Evolutionary conservation across 495 filamentous ascomycete species (phyloP).

Genomic region (Rostrohypoxylon terebratum): DNA sequence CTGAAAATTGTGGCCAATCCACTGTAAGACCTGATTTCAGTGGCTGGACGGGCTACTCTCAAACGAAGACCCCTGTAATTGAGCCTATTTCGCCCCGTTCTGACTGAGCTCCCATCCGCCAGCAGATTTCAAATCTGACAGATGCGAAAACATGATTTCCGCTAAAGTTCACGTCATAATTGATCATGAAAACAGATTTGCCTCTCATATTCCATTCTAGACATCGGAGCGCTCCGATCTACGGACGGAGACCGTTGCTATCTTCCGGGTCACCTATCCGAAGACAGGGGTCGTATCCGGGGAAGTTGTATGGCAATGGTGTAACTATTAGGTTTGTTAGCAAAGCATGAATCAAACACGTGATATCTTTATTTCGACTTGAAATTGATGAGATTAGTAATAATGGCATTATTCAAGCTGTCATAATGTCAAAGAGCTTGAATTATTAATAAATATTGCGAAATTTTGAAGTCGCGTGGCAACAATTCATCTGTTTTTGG

Average conservation of each 20-base stretch:
- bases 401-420: neutral
- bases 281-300: neutral
- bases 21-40: neutral
- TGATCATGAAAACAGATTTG: neutral
- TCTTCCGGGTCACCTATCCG: neutral
- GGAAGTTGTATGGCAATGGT: neutral
- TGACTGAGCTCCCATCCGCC: neutral
- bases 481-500: neutral
- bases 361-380: conserved; percentile 3
- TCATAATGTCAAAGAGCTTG: neutral
- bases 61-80: conserved; percentile 4
- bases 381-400: neutral
- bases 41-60: neutral
- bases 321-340: neutral
- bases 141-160: neutral
- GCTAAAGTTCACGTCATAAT: neutral
- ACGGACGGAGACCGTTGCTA: neutral
- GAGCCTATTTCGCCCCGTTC: neutral
- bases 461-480: neutral
- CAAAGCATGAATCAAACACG: neutral
- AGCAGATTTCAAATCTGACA: neutral
- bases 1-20: neutral
- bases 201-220: neutral
- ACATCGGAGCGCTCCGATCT: neutral
- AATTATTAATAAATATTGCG: neutral